Base-by-base conservation (phyloP, 371 early-diverging fungal genomes). In the Actinomortierella ambigua region DNA sequence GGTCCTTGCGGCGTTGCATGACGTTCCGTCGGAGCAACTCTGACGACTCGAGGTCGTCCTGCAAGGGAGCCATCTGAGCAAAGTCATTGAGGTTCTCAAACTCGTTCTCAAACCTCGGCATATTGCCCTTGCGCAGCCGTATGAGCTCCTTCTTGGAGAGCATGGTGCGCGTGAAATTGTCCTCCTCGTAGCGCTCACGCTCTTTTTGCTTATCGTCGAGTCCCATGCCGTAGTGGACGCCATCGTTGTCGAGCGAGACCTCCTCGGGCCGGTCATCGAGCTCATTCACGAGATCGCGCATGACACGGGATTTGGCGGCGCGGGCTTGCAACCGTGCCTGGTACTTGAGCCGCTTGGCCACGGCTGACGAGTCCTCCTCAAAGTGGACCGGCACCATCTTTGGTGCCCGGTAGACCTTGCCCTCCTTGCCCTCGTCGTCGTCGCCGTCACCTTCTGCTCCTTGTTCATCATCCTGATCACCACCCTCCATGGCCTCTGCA, bases 251-350 rank as follows among this genome's bases (percentile, higher is more conserved):
- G 28, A 85, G 79, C 0, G 90, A 88, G 42, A 85, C 59, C 70
- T 90, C 91, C 70, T 98, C 97, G 0, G 98, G 98, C 18, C 90
- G 84, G 64, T 92, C 90, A 47, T 92, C 93, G 78, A 90, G 91
- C 68, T 96, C 92, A 20, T 84, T 77, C 76, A 88, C 84, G 34
- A 98, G 70, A 69, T 98, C 98, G 58, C 87, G 84, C 70, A 97
- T 88, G 46, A 98, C 79, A 17, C 95, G 88, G 6, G 97, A 96
- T 55, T 89, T 84, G 4, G 93, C 83, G 9, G 95, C 92, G 69
- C 89, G 85, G 40, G 86, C 88, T 61, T 82, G 78, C 66, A 86
- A 50, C 28, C 92, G 88, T 56, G 79, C 81, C 70, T 89, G 84
- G 54, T 85, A 83, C 61, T 82, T 80, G 53, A 90, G 83, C 18